Evolutionary conservation across 352 stramenopile genomes (phyloP), one percentile per base, ranked within the genome.

Genomic region (Phytophthora agathidicida): DNA sequence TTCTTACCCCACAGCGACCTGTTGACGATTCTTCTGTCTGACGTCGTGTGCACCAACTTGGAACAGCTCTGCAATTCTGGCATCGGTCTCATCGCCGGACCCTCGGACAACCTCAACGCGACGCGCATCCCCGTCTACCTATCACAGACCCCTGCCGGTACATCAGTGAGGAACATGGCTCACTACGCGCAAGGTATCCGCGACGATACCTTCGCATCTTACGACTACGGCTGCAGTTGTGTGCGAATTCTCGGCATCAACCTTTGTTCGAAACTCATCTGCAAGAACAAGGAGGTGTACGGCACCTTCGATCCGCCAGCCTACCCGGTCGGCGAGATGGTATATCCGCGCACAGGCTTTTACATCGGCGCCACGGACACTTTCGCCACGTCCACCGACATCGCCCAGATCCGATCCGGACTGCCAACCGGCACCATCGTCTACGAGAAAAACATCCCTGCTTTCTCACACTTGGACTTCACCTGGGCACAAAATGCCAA

Each of bases 41-140:
- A 68, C 31, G 71, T 68, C 37, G 63, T 55, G 19, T 87, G 77
- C 39, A 70, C 73, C 8, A 77, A 80, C 42, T 44, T 75, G 36
- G 60, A 73, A 16, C 65, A 61, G n/a, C 50, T 72, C 3, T 84
- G 77, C 35, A 61, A 79, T 45, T 71, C 41, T 5, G 57, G 77
- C 38, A 71, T 83, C 60, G 72, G 80, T 19, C 54, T 62, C 23
- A 54, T 87, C 43, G 71, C 60, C 17, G 73, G 73, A 5, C 65
- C 62, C 3, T 83, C 77, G 2, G 41, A 71, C 24, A 80, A 83
- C 49, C 42, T 85, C 38, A 88, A 88, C 50, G 60, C 52, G 20
- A 73, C 69, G 9, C 68, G 77, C 11, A 80, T 85, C 22, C 74
- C 82, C 22, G 77, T 88, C 7, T 88, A 85, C 52, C 55, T 88